Conservation (phyloP, 495 filamentous ascomycete genomes). For the Xylaria bambusicola region DNA sequence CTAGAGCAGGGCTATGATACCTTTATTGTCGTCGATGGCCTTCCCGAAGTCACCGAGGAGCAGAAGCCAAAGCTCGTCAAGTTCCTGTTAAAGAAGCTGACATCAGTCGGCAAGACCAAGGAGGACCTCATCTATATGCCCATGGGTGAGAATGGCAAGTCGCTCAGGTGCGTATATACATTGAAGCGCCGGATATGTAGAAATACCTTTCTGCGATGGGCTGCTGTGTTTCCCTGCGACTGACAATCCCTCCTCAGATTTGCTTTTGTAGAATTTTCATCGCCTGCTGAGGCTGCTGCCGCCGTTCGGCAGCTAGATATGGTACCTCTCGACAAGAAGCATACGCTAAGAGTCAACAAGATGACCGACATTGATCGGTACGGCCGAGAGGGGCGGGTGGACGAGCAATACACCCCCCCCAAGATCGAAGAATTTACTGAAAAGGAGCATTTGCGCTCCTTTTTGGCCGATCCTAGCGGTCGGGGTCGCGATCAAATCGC, state of each 20-base stretch:
- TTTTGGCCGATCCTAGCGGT: conserved; percentile 80
- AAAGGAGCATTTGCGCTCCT: conserved; percentile 93
- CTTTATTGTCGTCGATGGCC: conserved; percentile 92
- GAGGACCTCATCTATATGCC: conserved; percentile 95
- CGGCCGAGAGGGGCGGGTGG: conserved; percentile 87
- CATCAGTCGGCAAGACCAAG: conserved; percentile 75
- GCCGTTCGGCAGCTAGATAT: conserved; percentile 84
- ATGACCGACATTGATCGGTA: conserved; percentile 96
- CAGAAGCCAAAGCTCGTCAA: conserved; percentile 89
- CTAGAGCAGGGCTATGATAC: conserved; percentile 93
- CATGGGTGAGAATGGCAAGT: conserved; percentile 75
- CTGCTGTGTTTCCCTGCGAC: background rate
- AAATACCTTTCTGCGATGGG: background rate
- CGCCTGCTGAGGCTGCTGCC: conserved; percentile 83
- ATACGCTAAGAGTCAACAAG: conserved; percentile 95
- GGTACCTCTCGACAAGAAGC: conserved; percentile 87
- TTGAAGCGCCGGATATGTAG: background rate
- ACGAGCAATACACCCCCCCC: conserved; percentile 84
- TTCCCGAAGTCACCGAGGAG: conserved; percentile 81
- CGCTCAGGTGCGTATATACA: conserved; percentile 66
- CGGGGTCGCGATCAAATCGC: conserved; percentile 92
- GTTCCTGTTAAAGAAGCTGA: conserved; percentile 89
- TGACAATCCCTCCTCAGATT: conserved; percentile 55
- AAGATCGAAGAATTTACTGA: conserved; percentile 76
- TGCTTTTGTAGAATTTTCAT: conserved; percentile 94